These are phyloP conservation scores for Inonotus obliquus DNA, from an alignment of 1,284 basidiomycete species.

Conservation along the genomic window DNA sequence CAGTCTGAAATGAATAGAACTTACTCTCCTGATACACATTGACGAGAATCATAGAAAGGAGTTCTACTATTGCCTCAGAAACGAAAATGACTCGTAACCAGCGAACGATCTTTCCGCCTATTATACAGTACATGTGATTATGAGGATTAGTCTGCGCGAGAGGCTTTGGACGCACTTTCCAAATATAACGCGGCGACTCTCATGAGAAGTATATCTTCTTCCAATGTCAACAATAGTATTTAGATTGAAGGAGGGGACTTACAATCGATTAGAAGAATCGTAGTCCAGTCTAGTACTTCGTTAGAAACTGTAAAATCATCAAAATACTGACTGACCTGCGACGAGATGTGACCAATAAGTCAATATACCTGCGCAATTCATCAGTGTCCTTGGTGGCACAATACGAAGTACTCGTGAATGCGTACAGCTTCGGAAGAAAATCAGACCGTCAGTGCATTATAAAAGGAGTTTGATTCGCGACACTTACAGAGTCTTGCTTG, in stretches of 20 bases:
- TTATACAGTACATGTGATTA: neutral
- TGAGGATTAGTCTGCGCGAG: neutral
- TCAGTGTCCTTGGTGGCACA: too few relatives aligned
- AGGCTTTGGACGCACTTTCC: neutral
- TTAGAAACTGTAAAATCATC: neutral
- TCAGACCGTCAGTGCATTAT: neutral
- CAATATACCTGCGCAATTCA: neutral
- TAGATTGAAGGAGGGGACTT: neutral
- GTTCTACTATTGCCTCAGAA: neutral
- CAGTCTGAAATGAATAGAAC: neutral
- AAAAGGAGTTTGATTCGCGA: neutral
- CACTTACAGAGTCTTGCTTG: neutral
- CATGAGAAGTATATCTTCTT: conserved; percentile 7
- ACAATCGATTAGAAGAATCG: conserved; percentile 6
- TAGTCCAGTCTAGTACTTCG: conserved; percentile 1
- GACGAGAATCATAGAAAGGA: neutral
- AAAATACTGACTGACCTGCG: neutral
- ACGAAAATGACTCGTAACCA: neutral
- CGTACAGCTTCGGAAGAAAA: neutral
- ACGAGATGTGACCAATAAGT: conserved; percentile 3
- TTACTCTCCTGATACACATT: neutral
- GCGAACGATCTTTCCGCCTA: neutral
- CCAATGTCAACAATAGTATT: neutral
- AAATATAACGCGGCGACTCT: conserved; percentile 5
- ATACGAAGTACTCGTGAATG: too few relatives aligned